A percentile compares a stretch with the other conserved stretches of the same genome.
These are phyloP conservation scores for Scedosporium boydii DNA, from an alignment of 2,329 filamentous ascomycete genomes.

Conservation along the genomic window DNA sequence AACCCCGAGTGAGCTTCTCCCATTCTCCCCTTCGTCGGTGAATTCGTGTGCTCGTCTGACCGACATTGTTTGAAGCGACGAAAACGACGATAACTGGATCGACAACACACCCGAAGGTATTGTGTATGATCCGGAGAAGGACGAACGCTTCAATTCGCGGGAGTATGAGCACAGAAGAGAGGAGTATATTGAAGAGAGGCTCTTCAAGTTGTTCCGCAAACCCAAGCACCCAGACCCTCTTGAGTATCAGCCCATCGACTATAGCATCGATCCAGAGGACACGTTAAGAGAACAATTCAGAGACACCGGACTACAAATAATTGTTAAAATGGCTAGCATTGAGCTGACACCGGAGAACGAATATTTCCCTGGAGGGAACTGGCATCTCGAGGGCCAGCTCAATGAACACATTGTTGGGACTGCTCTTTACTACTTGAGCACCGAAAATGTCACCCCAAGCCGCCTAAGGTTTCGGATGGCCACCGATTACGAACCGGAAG, in stretches of 20 bases:
- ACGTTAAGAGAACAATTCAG: constrained; percentile 16
- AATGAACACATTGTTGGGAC: constrained; percentile 21
- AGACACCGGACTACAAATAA: constrained; percentile 44
- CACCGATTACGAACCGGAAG: constrained; percentile 1
- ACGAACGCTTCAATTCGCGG: not conserved
- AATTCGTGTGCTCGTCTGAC: not conserved
- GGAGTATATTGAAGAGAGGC: constrained; percentile 13
- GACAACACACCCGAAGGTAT: constrained; percentile 14
- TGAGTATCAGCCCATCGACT: constrained; percentile 11
- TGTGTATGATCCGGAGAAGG: constrained; percentile 15
- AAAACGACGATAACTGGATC: constrained; percentile 11
- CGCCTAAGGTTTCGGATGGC: constrained; percentile 14
- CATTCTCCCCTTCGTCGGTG: not conserved
- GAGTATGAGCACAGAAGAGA: constrained; percentile 8
- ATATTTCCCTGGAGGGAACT: constrained; percentile 31
- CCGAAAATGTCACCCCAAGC: constrained; percentile 26
- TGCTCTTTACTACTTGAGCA: constrained; percentile 15
- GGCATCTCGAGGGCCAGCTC: constrained; percentile 35
- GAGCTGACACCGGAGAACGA: constrained; percentile 46
- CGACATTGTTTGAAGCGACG: constrained; percentile 7
- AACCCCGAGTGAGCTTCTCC: not conserved
- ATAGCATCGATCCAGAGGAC: constrained; percentile 7
- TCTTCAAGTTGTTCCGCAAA: constrained; percentile 4
- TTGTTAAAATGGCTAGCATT: constrained; percentile 53
- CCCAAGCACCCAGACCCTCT: constrained; percentile 13